Base-by-base conservation (phyloP, 2,329 filamentous ascomycete species). In the Fusarium sp. region DNA sequence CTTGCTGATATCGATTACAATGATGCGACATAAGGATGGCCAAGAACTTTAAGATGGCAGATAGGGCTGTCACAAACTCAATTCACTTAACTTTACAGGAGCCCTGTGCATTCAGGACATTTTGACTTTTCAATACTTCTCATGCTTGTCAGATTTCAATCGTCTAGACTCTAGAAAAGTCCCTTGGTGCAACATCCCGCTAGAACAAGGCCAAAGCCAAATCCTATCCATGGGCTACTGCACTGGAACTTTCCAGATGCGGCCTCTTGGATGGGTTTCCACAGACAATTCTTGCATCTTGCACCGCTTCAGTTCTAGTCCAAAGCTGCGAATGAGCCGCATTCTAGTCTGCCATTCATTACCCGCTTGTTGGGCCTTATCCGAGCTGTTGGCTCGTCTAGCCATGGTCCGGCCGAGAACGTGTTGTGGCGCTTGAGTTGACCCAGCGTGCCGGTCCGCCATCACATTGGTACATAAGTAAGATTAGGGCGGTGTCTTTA, bases 161-260 rank as follows among this genome's bases (percentile, higher is more conserved):
- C 33, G 20, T 35, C n/a, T 11, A 11, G 51, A 26, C 42, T 61
- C 48, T 18, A 39, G 38, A 63, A 45, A 12, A 55, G 24, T 14
- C 22, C 22, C 11, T 12, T 58, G 10, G n/a, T 48, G 31, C 14
- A 20, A 18, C 14, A 47, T 31, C 20, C 44, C 5, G 22, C 54
- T 14, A 44, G 47, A 44, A 39, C 15, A 22, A 33, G 17, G 24
- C 26, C 20, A 47, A 7, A 41, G n/a, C 6, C 3, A 10, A 24
- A 31, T 33, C 7, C 7, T 6, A 24, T 31, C 12, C 12, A 60
- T 22, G 38, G 35, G 20, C 6, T 7, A 17, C 14, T 14, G 5
- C 38, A 47, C 35, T 28, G 44, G 48, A 69, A 63, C 5, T 49
- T 69, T 55, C 56, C 42, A 69, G 56, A 69, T 55, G 64, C 56